Evolutionary conservation across 345 rosid species (phyloP).

Genomic region (Salix caprea): DNA sequence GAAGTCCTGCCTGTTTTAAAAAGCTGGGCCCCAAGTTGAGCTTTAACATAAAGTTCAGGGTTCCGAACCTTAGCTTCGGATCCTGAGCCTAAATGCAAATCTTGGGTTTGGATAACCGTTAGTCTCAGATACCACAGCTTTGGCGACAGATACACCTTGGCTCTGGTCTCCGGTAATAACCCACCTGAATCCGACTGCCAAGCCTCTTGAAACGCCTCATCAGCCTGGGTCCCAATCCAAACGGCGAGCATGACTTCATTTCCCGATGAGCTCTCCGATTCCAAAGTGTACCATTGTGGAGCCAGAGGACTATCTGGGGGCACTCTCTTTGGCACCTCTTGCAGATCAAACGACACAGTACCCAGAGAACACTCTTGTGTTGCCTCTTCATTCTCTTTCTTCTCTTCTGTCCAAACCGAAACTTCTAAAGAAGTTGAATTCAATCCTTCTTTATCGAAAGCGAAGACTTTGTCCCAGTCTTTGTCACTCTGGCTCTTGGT

Average conservation of each 20-base stretch:
- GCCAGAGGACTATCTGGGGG: conserved; percentile 92
- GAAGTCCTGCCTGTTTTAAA: conserved; percentile 75
- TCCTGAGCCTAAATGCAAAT: conserved; percentile 63
- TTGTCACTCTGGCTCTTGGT: conserved; percentile 56
- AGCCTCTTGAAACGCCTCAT: conserved; percentile 92
- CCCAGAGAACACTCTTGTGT: conserved; percentile 54
- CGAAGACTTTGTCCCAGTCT: conserved; percentile 92
- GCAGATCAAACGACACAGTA: conserved; percentile 84
- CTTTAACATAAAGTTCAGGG: conserved; percentile 71
- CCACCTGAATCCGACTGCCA: conserved; percentile 99
- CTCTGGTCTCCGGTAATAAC: conserved; percentile 75
- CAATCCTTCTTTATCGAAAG: conserved; percentile 74
- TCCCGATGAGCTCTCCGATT: conserved; percentile 57
- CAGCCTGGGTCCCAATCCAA: conserved; percentile 90
- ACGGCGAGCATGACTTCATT: conserved; percentile 94
- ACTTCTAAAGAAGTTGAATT: conserved; percentile 70
- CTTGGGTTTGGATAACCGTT: conserved; percentile 98
- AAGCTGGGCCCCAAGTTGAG: conserved; percentile 77
- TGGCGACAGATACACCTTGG: conserved; percentile 85
- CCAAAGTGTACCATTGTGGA: conserved; percentile 88
- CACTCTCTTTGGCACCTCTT: conserved; percentile 78
- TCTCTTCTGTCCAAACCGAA: conserved; percentile 69
- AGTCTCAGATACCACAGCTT: conserved; percentile 92
- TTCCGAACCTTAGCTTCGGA: conserved; percentile 60
- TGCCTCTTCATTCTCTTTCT: conserved; percentile 44